phyloP scores from a whole-genome alignment of 192 early-diverging fungal genomes.

The Paraglomus occultum region DNA sequence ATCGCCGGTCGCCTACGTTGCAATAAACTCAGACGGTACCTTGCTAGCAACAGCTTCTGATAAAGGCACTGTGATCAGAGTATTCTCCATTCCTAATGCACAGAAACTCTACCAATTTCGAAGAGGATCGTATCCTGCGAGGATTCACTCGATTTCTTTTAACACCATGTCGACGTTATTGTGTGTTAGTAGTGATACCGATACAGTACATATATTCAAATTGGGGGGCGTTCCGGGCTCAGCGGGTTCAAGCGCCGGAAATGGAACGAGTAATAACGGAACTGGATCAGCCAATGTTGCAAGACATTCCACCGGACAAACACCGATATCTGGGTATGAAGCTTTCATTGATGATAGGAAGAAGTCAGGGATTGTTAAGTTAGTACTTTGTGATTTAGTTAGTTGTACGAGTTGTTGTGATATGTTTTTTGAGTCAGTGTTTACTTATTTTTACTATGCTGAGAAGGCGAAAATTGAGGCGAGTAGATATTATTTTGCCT shows the following conservation, averaged over 20 bases:
- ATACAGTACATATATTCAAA: conserved; percentile 96
- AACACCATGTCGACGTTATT: conserved; percentile 67
- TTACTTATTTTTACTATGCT: no score
- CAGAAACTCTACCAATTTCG: conserved; percentile 91
- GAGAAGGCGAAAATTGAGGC: no score
- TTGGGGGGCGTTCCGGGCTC: conserved; percentile 31
- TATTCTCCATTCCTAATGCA: conserved; percentile 85
- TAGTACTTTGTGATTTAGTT: not conserved
- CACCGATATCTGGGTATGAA: conserved; percentile 43
- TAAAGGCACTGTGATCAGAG: conserved; percentile 97
- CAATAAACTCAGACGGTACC: conserved; percentile 89
- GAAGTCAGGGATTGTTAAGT: conserved; percentile 13
- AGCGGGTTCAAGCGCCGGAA: conserved; percentile 1
- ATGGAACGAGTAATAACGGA: conserved; percentile 26
- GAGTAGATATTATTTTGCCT: no score
- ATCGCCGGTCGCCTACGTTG: conserved; percentile 78
- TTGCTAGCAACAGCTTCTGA: conserved; percentile 94
- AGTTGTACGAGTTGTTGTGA: no score
- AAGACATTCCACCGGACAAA: conserved; percentile 14
- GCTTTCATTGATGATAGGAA: not conserved
- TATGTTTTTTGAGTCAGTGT: no score
- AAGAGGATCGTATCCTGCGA: conserved; percentile 87
- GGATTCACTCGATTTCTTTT: conserved; percentile 92
- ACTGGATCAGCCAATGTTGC: conserved; percentile 3
- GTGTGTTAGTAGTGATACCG: conserved; percentile 85